Evolutionary conservation across 2,329 filamentous ascomycete species (phyloP).

Genomic region (Dactylonectria estremocensis): DNA sequence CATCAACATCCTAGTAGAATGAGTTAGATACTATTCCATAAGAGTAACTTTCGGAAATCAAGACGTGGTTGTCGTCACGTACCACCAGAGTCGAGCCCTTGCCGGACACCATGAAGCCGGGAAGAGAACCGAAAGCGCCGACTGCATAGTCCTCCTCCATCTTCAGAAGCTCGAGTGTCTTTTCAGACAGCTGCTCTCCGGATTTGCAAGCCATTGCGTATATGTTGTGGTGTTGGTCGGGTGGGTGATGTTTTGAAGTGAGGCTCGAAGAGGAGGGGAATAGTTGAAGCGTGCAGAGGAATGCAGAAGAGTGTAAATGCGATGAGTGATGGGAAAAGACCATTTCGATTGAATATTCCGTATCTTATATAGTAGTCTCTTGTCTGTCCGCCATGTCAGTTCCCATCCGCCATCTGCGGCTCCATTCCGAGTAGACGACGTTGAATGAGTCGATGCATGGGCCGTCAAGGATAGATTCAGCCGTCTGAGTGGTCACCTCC

Average conservation of each 20-base stretch:
- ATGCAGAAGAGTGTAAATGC: background rate
- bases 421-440: background rate
- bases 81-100: conserved; percentile 33
- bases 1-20: conserved; percentile 27
- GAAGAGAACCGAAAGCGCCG: conserved; percentile 26
- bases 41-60: background rate
- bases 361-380: background rate
- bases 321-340: background rate
- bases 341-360: background rate
- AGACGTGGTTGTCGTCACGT: background rate
- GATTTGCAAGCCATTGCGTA: conserved; percentile 26
- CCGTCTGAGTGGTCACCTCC: conserved; percentile 9
- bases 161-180: conserved; percentile 27
- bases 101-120: conserved; percentile 30
- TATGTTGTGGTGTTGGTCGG: background rate
- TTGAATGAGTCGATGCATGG: conserved; percentile 6
- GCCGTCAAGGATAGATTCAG: background rate
- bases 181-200: conserved; percentile 25
- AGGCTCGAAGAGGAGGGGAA: background rate
- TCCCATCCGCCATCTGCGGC: background rate
- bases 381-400: background rate
- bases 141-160: conserved; percentile 31
- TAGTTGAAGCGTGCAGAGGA: too few relatives aligned
- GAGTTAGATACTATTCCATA: background rate
- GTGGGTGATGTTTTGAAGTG: background rate